phyloP scores from a whole-genome alignment of 345 rosid genomes.

The Rhodomyrtus tomentosa region DNA sequence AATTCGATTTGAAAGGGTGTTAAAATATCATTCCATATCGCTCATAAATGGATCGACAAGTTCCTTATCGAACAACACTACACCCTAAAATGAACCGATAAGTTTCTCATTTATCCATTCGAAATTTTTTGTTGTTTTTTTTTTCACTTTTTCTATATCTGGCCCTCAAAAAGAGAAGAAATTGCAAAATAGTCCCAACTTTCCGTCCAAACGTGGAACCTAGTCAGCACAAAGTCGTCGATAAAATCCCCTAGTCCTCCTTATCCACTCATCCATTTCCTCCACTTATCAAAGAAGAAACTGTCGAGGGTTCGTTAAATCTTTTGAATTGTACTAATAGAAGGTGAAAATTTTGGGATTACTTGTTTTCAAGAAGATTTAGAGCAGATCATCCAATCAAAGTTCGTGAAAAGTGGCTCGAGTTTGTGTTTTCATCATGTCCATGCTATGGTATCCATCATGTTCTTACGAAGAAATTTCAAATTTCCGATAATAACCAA shows the following conservation, averaged over 20 bases:
- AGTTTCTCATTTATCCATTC: not conserved
- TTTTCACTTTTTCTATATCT: not conserved
- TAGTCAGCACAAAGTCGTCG: not conserved
- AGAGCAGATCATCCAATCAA: not conserved
- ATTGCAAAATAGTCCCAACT: not conserved
- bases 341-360: not conserved
- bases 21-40: not conserved
- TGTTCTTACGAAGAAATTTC: not conserved
- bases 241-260: not conserved
- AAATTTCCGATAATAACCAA: not conserved
- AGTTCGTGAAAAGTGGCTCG: not conserved
- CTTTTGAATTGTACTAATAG: not conserved
- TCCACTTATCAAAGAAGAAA: not conserved
- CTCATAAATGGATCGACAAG: not conserved
- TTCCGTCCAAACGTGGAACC: not conserved
- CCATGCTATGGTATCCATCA: not conserved
- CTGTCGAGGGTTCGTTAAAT: not conserved
- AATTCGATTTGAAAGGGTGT: not conserved
- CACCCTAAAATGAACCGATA: not conserved
- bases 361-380: not conserved
- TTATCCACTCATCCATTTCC: not conserved
- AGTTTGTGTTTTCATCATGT: not conserved
- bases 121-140: not conserved
- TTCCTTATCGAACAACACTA: not conserved
- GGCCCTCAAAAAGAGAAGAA: not conserved